phyloP scores from a whole-genome alignment of 306 rosid species.

The Rosa chinensis region DNA sequence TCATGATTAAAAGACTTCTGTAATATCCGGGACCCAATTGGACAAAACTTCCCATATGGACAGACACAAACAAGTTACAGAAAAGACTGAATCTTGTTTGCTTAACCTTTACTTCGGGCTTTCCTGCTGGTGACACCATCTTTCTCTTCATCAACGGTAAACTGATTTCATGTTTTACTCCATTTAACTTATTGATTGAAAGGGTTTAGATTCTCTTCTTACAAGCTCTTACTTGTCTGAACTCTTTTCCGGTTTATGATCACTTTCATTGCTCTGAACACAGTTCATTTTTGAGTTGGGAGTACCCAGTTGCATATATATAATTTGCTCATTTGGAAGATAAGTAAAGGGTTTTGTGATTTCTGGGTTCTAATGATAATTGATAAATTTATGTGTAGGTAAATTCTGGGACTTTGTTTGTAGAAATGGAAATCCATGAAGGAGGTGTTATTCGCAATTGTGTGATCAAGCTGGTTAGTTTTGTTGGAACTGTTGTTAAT shows the following conservation, averaged over 20 bases:
- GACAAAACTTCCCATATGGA: neutral
- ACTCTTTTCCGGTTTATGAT: neutral
- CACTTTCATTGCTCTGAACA: conserved; percentile 1
- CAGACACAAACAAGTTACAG: neutral
- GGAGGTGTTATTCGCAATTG: conserved; percentile 55
- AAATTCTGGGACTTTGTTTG: neutral
- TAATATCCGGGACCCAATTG: neutral
- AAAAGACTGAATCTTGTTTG: neutral
- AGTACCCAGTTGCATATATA: neutral
- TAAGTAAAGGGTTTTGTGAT: neutral
- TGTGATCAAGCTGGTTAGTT: conserved; percentile 63
- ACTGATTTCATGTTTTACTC: neutral
- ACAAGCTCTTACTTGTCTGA: neutral
- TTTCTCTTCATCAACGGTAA: neutral
- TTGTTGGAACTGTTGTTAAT: neutral
- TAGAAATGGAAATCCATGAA: conserved; percentile 43
- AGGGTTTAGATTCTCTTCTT: neutral
- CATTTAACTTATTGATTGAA: neutral
- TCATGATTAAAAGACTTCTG: neutral
- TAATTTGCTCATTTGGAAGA: neutral
- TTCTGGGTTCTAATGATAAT: neutral
- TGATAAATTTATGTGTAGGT: neutral
- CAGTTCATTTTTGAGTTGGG: neutral
- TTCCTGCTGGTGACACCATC: neutral
- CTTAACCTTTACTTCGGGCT: neutral